Evolutionary conservation across 2,329 filamentous ascomycete genomes (phyloP), one percentile per base, ranked within the genome.

Genomic region (Neocatenulostroma microsporum): DNA sequence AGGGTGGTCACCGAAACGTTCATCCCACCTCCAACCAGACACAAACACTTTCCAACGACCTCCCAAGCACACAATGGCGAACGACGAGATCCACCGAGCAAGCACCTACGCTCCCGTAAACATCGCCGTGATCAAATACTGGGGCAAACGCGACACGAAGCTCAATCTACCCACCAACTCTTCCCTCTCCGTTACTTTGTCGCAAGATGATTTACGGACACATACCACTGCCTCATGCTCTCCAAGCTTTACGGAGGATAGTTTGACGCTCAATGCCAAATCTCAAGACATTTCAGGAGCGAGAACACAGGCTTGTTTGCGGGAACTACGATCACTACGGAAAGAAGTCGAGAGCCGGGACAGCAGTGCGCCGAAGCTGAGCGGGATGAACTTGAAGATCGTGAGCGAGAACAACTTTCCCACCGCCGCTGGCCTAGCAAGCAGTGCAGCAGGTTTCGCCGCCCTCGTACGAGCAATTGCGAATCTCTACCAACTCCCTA

Each of bases 341-440:
- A 72, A 78, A 35, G 70, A 76, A 17, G 72, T 96, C 54, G 91
- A 98, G 64, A 68, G 70, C 23, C 63, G 72, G 43, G 70, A 94
- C 59, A 52, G 78, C 0, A 78, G 77, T 15, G 74, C 94, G n/a
- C 86, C 89, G 28, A 85, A 84, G 62, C 78, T 98, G 39, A 84
- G 86, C 9, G 60, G 71, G 34, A 71, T 83, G 54, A 78, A 84
- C 21, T 77, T 98, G 44, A 83, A 81, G 52, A 81, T 98, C 48
- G 87, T 95, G 39, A 91, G 84, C 39, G 84, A 91, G 69, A 98
- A 98, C 74, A 98, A 98, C 74, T 98, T 98, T 73, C 91, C 91
- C 46, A 98, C 91, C 2, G 91, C 91, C 18, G 91, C 91, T 4
- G 91, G 91, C 5, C 78, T 98, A 19, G 76, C 76, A 26, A 72